These are phyloP conservation scores for Colletotrichum noveboracense DNA, from an alignment of 2,329 filamentous ascomycete genomes.

Conservation along the genomic window DNA sequence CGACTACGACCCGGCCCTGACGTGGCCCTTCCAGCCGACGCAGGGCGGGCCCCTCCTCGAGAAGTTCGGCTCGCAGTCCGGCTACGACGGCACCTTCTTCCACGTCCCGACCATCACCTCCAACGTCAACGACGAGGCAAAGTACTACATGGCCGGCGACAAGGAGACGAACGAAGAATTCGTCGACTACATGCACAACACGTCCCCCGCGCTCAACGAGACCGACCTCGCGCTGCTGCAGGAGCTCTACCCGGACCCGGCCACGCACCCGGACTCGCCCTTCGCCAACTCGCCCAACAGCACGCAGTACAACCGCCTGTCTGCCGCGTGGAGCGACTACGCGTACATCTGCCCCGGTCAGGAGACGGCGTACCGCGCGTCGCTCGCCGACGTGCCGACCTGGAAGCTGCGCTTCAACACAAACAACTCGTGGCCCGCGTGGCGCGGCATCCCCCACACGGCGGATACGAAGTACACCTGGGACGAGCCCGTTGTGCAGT, in stretches of 20 bases:
- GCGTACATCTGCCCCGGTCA: conserved; percentile 49
- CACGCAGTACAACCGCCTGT: conserved; percentile 48
- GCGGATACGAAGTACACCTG: conserved; percentile 41
- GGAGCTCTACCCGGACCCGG: conserved; percentile 40
- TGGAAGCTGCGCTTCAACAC: conserved; percentile 78
- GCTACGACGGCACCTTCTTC: conserved; percentile 40
- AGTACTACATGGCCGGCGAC: conserved; percentile 34
- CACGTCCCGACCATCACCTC: conserved; percentile 42
- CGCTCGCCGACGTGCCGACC: conserved; percentile 72
- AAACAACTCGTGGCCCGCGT: conserved; percentile 72
- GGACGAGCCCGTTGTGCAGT: conserved; percentile 37
- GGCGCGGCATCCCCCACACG: conserved; percentile 52
- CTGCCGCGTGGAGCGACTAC: conserved; percentile 49
- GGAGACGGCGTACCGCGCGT: conserved; percentile 57
- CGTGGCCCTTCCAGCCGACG: conserved; percentile 58
- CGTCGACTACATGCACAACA: conserved; percentile 39
- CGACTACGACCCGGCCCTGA: conserved; percentile 61
- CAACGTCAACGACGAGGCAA: conserved; percentile 39
- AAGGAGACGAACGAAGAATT: conserved; percentile 41
- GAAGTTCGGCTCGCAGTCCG: conserved; percentile 47
- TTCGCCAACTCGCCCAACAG: conserved; percentile 42
- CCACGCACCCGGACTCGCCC: conserved; percentile 34
- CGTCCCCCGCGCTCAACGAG: conserved; percentile 31
- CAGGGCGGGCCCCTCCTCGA: conserved; percentile 50
- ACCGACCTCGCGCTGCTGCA: conserved; percentile 33